Percentiles rank a stretch among this genome's conserved stretches.
Conservation (phyloP, 768 basidiomycete species). For the Pleurotus tuber-regium region DNA sequence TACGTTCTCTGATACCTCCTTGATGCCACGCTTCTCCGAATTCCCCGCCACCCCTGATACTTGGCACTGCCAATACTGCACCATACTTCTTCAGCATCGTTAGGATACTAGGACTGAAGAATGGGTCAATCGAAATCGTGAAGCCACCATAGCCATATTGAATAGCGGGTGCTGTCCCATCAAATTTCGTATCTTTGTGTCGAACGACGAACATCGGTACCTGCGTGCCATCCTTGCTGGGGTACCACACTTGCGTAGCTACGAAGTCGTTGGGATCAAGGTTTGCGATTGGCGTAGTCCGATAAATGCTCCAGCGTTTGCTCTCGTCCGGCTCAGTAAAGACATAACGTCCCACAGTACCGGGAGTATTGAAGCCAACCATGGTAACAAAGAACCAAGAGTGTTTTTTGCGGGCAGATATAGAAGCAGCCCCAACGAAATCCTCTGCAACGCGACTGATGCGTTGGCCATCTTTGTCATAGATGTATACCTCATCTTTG, state of each 20-base stretch:
- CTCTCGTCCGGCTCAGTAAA: slow-evolving; percentile 49
- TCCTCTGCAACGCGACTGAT: slow-evolving; percentile 57
- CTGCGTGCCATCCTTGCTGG: slow-evolving; percentile 74
- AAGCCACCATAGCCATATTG: slow-evolving; percentile 91
- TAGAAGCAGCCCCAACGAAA: slow-evolving; percentile 62
- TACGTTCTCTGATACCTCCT: slow-evolving; percentile 66
- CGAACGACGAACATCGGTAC: slow-evolving; percentile 86
- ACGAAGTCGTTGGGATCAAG: slow-evolving; percentile 68
- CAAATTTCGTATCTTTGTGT: slow-evolving; percentile 64
- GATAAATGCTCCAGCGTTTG: slow-evolving; percentile 54
- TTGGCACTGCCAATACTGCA: slow-evolving; percentile 57
- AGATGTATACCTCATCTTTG: slow-evolving; percentile 77
- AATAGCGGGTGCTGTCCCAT: slow-evolving; percentile 74
- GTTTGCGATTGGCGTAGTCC: slow-evolving; percentile 56
- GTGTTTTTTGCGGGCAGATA: slow-evolving; percentile 50
- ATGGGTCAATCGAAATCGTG: slow-evolving; percentile 65
- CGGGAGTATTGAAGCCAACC: slow-evolving; percentile 71
- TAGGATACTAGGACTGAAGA: slow-evolving; percentile 68
- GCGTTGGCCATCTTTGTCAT: slow-evolving; percentile 51
- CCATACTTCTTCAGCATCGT: slow-evolving; percentile 74
- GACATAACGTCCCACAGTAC: slow-evolving; percentile 61
- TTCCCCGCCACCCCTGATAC: slow-evolving; percentile 69
- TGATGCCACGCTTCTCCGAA: slow-evolving; percentile 87
- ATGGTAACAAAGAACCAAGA: slow-evolving; percentile 63
- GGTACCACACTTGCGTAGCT: slow-evolving; percentile 69